Conservation (phyloP, 2,329 filamentous ascomycete genomes). For the Ascochyta fabae region DNA sequence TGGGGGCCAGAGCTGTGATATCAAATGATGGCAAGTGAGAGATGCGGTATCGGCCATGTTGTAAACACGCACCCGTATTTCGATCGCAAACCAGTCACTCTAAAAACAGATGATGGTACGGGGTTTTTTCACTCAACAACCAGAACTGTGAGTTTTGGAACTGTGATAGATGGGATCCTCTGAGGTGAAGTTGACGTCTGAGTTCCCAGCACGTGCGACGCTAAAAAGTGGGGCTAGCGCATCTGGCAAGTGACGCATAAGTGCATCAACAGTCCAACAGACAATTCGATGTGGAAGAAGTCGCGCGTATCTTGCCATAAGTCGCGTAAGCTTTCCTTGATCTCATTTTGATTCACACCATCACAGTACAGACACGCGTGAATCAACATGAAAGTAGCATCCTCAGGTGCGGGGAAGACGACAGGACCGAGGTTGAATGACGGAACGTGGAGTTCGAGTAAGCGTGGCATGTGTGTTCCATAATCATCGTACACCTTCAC, state of each 20-base stretch:
- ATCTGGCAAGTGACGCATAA: background rate
- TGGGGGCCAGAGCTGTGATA: background rate
- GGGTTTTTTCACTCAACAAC: background rate
- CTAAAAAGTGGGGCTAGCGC: background rate
- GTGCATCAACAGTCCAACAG: background rate
- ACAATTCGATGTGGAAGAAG: too few species aligned
- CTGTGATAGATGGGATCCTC: background rate
- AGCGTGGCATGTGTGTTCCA: background rate
- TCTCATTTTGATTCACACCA: too few species aligned
- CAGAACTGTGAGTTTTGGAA: too few species aligned
- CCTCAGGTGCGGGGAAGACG: conserved; percentile 8
- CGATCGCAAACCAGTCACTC: background rate
- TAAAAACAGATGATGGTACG: background rate
- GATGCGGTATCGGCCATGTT: background rate
- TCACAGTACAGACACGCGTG: too few species aligned
- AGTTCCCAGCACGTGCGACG: background rate
- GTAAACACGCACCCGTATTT: background rate
- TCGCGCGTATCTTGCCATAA: too few species aligned
- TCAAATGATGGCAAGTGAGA: background rate
- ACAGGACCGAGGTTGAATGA: conserved; percentile 6
- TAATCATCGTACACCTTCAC: too few species aligned
- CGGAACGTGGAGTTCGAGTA: background rate
- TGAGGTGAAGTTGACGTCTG: conserved; percentile 1
- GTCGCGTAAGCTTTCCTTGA: too few species aligned
- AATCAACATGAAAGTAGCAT: background rate